Conservation (phyloP, 225 moss, liverwort and hornwort species). For the Sphagnum tenellum region DNA sequence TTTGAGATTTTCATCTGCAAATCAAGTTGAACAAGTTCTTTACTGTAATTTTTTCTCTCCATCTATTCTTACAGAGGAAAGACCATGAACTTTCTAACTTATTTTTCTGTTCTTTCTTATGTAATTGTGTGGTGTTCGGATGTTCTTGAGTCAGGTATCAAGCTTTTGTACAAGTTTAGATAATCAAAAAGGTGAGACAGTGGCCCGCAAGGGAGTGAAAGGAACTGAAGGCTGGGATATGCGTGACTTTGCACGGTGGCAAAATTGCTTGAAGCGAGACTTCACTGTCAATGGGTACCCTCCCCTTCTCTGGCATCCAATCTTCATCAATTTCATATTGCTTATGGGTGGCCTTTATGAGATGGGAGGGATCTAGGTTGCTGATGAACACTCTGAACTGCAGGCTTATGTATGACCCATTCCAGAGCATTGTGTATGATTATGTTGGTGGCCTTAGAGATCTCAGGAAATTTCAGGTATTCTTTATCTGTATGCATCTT, state of each 20-base stretch:
- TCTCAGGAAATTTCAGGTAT: slow-evolving; percentile 79
- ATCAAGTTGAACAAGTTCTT: too few relatives aligned
- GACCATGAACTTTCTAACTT: too few relatives aligned
- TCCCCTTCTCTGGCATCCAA: background rate
- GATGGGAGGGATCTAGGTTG: too few relatives aligned
- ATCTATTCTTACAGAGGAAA: too few relatives aligned
- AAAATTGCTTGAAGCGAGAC: slow-evolving; percentile 77
- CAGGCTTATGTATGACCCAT: slow-evolving; percentile 99
- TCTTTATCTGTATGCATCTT: background rate
- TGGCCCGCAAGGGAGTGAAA: slow-evolving; percentile 22
- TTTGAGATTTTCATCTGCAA: too few relatives aligned
- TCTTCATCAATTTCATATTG: background rate
- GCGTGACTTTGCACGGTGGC: slow-evolving; percentile 84
- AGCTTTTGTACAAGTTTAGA: slow-evolving; percentile 79
- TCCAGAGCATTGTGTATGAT: slow-evolving; percentile 67
- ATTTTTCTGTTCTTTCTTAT: too few relatives aligned
- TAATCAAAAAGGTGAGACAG: slow-evolving; percentile 21
- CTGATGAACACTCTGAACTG: slow-evolving; percentile 9
- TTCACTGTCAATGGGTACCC: slow-evolving; percentile 91
- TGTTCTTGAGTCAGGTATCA: slow-evolving; percentile 45
- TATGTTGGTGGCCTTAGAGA: slow-evolving; percentile 88
- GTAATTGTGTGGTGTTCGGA: too few relatives aligned
- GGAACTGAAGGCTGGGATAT: slow-evolving; percentile 91
- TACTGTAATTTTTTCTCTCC: too few relatives aligned
- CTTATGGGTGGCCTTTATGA: too few relatives aligned